A percentile compares a stretch with the other conserved stretches of the same genome.
phyloP scores from a whole-genome alignment of 2,329 filamentous ascomycete species.

The Xenoacremonium recifei region DNA sequence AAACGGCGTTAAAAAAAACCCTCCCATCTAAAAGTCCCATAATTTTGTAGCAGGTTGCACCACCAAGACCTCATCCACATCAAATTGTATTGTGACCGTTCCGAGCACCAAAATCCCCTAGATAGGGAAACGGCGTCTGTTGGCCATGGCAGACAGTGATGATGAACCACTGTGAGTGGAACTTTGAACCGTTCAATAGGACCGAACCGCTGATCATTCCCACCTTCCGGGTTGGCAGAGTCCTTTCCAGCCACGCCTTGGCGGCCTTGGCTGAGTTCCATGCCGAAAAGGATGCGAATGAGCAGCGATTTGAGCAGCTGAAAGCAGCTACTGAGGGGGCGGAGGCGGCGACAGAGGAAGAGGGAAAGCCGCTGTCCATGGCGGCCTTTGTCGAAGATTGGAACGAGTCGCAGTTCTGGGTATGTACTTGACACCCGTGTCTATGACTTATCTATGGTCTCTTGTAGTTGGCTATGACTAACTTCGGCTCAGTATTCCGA shows the following conservation, averaged over 20 bases:
- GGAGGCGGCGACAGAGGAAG: constrained; percentile 47
- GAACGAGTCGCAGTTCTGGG: constrained; percentile 85
- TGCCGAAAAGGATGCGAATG: constrained; percentile 65
- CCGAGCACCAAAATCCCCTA: no score
- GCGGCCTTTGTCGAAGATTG: constrained; percentile 76
- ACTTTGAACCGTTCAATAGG: no score
- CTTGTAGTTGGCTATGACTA: neutral
- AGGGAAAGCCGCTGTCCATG: constrained; percentile 54
- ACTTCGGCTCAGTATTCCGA: constrained; percentile 61
- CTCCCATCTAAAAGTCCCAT: no score
- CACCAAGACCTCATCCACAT: no score
- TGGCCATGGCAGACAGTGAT: constrained; percentile 36
- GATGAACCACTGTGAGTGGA: constrained; percentile 49
- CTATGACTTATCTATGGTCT: no score
- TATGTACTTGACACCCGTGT: constrained; percentile 45
- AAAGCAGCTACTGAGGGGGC: constrained; percentile 38
- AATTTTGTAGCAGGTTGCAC: no score
- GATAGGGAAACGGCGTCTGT: no score
- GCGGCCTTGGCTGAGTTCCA: constrained; percentile 73
- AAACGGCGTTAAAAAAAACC: no score
- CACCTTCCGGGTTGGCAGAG: no score
- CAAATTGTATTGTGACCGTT: no score
- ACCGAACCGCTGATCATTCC: no score
- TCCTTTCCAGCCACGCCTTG: constrained; percentile 65
- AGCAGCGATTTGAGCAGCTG: constrained; percentile 66